Conservation (phyloP, 2,329 filamentous ascomycete species). For the Fusarium sp. region DNA sequence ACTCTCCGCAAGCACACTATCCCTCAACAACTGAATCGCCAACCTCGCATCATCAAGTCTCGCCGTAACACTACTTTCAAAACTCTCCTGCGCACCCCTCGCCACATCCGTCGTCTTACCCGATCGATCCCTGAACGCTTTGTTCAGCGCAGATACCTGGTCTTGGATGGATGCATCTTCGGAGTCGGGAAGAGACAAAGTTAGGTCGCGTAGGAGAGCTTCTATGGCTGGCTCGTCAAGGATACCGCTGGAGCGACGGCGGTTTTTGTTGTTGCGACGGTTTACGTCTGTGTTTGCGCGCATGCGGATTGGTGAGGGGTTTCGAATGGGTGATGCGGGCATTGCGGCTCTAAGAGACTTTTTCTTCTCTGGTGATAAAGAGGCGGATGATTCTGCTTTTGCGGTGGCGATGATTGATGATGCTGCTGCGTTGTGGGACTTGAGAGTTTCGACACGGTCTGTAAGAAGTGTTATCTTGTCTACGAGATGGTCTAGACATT, state of each 20-base stretch:
- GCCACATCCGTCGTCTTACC: slow-evolving; percentile 59
- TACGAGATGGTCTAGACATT: slow-evolving; percentile 64
- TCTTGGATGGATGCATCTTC: slow-evolving; percentile 44
- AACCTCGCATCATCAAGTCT: slow-evolving; percentile 61
- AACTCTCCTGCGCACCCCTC: slow-evolving; percentile 60
- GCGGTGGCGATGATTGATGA: slow-evolving; percentile 56
- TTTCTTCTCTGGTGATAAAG: slow-evolving; percentile 38
- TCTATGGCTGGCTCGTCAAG: slow-evolving; percentile 57
- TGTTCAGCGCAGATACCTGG: slow-evolving; percentile 50
- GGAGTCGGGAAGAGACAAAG: slow-evolving; percentile 55
- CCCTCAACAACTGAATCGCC: slow-evolving; percentile 62
- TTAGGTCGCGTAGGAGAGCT: slow-evolving; percentile 61
- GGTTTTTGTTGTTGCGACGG: slow-evolving; percentile 27
- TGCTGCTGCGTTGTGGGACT: slow-evolving; percentile 59
- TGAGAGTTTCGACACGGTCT: slow-evolving; percentile 57
- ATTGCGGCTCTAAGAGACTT: slow-evolving; percentile 40
- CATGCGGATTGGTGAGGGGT: slow-evolving; percentile 52
- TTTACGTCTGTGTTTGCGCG: slow-evolving; percentile 46
- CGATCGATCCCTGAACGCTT: slow-evolving; percentile 54
- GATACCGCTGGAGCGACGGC: slow-evolving; percentile 54
- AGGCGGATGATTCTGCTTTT: slow-evolving; percentile 56
- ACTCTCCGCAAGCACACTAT: slow-evolving; percentile 66
- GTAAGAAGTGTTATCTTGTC: slow-evolving; percentile 59
- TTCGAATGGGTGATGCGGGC: slow-evolving; percentile 53
- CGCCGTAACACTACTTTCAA: slow-evolving; percentile 58